Evolutionary conservation across 2,329 filamentous ascomycete genomes (phyloP), one percentile per base, ranked within the genome.

Genomic region (Trichoderma brevicompactum): DNA sequence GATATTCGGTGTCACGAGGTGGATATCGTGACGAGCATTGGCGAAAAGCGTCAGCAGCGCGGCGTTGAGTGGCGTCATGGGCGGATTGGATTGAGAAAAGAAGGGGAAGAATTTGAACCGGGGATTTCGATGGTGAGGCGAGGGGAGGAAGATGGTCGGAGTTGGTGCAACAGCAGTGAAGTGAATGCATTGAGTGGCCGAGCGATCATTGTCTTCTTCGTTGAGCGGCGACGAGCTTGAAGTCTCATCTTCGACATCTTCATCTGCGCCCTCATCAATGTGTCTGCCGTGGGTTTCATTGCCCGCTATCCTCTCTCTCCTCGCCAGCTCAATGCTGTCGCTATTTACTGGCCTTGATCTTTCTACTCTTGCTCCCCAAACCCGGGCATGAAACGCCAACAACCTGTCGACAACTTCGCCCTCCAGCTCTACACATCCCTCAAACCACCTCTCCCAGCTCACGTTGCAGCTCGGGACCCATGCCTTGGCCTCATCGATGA

Each of bases 401-500:
- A 95, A 83, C n/a, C 83, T 80, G 4, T 75, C 70, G 0, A 92
- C 86, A 0, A 89, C 80, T 0, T 82, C 79, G 0, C 91, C 91
- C 7, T 81, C 80, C 10, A 94, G 76, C 63, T 87, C 86, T 3
- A 94, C 79, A 64, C 89, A 92, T 0, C 89, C 90, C 74, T 96
- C 92, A 32, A 94, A 89, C 92, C 92, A 96, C n/a, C 86, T 78
- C 75, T 95, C 92, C 90, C 90, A 95, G 72, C 90, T 93, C 5
- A 96, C 86, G 70, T 96, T 96, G 76, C 91, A 94, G 70, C 89
- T 92, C 0, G 92, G 92, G 9, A 95, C 76, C 71, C 89, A 89
- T 0, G 89, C 89, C 2, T 78, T 81, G 38, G 80, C 75, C 0
- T 89, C 83, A 74, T 96, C 92, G 1, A 94, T 76, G 13, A 95